Conservation (phyloP, 805 yeast species). For the Yarrowia sp. region DNA sequence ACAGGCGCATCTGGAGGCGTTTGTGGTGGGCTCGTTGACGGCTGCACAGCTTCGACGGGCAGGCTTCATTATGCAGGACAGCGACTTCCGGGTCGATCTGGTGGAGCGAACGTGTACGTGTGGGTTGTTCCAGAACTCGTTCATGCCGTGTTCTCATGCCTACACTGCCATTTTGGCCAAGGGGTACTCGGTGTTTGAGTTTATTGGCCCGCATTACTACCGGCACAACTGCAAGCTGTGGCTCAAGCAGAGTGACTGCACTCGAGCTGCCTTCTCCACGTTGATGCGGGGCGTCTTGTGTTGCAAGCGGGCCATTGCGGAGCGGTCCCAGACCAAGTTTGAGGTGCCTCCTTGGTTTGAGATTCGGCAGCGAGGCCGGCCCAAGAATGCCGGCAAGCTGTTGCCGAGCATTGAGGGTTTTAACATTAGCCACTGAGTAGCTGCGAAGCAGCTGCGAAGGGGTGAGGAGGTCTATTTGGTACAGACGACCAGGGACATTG, state of each 20-base stretch:
- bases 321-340: slow-evolving; percentile 14
- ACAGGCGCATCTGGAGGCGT: slow-evolving; percentile 19
- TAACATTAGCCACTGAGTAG: background rate
- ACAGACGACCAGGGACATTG: too few species aligned
- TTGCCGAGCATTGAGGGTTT: slow-evolving; percentile 15
- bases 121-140: slow-evolving; percentile 10
- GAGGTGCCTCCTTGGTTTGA: slow-evolving; percentile 20
- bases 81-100: slow-evolving; percentile 3
- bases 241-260: slow-evolving; percentile 22
- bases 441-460: background rate
- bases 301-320: slow-evolving; percentile 16
- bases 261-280: background rate
- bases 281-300: slow-evolving; percentile 8
- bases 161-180: slow-evolving; percentile 16
- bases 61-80: slow-evolving; percentile 12
- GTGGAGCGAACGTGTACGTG: slow-evolving; percentile 12
- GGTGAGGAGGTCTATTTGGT: background rate
- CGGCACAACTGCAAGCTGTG: slow-evolving; percentile 21
- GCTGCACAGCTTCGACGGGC: slow-evolving; percentile 9
- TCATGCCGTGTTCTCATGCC: slow-evolving; percentile 16
- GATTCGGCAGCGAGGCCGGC: slow-evolving; percentile 15
- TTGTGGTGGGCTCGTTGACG: slow-evolving; percentile 4
- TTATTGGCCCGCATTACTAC: slow-evolving; percentile 20
- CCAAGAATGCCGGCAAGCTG: slow-evolving; percentile 12
- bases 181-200: slow-evolving; percentile 18